These are phyloP conservation scores for Penicillium crystallinum DNA, from an alignment of 495 filamentous ascomycete species.

Conservation along the genomic window DNA sequence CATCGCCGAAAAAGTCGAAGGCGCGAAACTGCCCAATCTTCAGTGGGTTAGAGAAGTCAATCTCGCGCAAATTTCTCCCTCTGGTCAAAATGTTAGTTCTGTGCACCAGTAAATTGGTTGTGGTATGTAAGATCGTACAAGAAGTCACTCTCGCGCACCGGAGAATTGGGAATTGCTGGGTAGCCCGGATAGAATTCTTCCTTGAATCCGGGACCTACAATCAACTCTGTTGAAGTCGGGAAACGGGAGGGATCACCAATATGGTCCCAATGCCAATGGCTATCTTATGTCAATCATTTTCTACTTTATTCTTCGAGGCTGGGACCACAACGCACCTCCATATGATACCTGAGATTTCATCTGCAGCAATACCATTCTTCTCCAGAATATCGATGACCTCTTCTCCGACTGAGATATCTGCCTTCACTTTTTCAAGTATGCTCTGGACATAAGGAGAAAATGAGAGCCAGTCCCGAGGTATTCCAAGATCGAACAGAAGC, in stretches of 20 bases:
- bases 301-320: neutral
- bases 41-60: slow-evolving; percentile 41
- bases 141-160: slow-evolving; percentile 42
- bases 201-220: slow-evolving; percentile 56
- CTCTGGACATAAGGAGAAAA: slow-evolving; percentile 31
- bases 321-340: slow-evolving; percentile 31
- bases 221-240: slow-evolving; percentile 41
- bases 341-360: slow-evolving; percentile 51
- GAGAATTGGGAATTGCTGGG: slow-evolving; percentile 37
- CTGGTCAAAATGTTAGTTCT: neutral
- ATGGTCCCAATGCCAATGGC: slow-evolving; percentile 61
- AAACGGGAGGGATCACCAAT: slow-evolving; percentile 51
- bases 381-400: slow-evolving; percentile 47
- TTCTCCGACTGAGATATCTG: slow-evolving; percentile 36
- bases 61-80: slow-evolving; percentile 36
- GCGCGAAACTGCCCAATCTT: slow-evolving; percentile 36
- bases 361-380: slow-evolving; percentile 38
- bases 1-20: slow-evolving; percentile 47
- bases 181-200: slow-evolving; percentile 43
- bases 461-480: slow-evolving; percentile 47
- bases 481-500: slow-evolving; percentile 56
- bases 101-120: slow-evolving; percentile 8
- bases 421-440: slow-evolving; percentile 14
- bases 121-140: slow-evolving; percentile 12
- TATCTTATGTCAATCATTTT: neutral